phyloP scores from a whole-genome alignment of 106 monocot species.

The Xerophyta viscosa region DNA sequence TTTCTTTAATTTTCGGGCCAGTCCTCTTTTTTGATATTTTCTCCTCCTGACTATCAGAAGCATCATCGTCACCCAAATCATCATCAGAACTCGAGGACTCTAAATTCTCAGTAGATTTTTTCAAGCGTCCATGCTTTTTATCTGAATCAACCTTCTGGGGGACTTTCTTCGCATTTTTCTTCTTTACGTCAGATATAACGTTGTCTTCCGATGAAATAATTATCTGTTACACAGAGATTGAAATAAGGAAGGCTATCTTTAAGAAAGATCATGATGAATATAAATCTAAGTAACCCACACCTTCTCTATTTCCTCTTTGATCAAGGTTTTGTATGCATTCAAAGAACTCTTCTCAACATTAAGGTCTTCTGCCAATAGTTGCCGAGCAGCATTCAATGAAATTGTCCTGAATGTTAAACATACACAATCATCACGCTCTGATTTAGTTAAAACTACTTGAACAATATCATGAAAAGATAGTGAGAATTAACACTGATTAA shows the following conservation, averaged over 20 bases:
- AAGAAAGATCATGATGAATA: not conserved
- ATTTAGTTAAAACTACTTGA: not conserved
- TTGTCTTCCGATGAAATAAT: conserved; percentile 32
- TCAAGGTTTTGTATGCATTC: conserved; percentile 71
- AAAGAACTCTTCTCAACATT: conserved; percentile 57
- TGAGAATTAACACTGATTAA: not conserved
- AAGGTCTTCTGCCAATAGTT: conserved; percentile 80
- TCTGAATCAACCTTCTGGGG: conserved; percentile 9
- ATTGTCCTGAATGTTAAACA: conserved; percentile 49
- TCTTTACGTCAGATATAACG: conserved; percentile 31
- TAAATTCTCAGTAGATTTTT: conserved; percentile 21
- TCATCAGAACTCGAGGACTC: conserved; percentile 40
- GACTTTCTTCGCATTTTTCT: conserved; percentile 23
- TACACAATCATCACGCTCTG: conserved; percentile 2
- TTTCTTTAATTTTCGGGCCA: conserved; percentile 32
- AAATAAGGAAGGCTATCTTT: not conserved
- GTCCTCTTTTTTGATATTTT: conserved; percentile 44
- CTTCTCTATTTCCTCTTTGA: conserved; percentile 56
- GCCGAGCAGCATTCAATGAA: conserved; percentile 60
- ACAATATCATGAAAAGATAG: not conserved
- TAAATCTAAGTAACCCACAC: conserved; percentile 5
- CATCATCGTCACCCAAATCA: conserved; percentile 29
- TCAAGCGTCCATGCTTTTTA: conserved; percentile 22
- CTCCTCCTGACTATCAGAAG: conserved; percentile 20
- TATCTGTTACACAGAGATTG: conserved; percentile 18